These are phyloP conservation scores for Eucalyptus coolabah DNA, from an alignment of 345 rosid genomes.

Conservation along the genomic window DNA sequence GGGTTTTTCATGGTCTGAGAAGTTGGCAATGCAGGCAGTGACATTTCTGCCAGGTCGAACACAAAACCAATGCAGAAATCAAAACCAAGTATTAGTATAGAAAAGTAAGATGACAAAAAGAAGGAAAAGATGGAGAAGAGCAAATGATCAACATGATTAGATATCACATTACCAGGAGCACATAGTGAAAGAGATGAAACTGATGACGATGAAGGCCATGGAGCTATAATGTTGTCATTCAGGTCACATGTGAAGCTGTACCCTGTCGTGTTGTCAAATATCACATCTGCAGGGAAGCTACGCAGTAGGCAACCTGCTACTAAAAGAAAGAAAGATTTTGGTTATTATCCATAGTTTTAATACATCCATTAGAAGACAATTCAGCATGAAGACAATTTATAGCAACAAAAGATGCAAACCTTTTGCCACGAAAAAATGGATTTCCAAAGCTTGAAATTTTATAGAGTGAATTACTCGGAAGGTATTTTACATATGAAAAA, in stretches of 20 bases:
- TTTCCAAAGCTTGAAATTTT: not conserved
- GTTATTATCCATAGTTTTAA: not conserved
- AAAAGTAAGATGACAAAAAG: not conserved
- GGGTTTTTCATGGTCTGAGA: conserved; percentile 57
- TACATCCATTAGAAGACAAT: not conserved
- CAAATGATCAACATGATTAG: not conserved
- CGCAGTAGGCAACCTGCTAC: conserved; percentile 75
- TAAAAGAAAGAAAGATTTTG: not conserved
- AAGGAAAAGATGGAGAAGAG: not conserved
- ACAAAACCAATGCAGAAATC: not conserved
- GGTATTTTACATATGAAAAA: not conserved
- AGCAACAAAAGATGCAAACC: not conserved
- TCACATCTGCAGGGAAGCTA: conserved; percentile 75
- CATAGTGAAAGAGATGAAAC: conserved; percentile 79
- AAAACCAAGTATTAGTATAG: not conserved
- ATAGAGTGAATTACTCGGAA: not conserved
- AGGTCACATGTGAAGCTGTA: conserved; percentile 92
- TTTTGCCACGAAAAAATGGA: not conserved
- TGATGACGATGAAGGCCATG: conserved; percentile 93
- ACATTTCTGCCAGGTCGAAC: conserved; percentile 64
- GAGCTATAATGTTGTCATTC: conserved; percentile 91
- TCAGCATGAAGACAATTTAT: not conserved
- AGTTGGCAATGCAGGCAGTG: conserved; percentile 91
- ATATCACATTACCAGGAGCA: conserved; percentile 61
- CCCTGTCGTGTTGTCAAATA: conserved; percentile 78